Conservation (phyloP, 257 asterid species). For the Solanum rostratum region DNA sequence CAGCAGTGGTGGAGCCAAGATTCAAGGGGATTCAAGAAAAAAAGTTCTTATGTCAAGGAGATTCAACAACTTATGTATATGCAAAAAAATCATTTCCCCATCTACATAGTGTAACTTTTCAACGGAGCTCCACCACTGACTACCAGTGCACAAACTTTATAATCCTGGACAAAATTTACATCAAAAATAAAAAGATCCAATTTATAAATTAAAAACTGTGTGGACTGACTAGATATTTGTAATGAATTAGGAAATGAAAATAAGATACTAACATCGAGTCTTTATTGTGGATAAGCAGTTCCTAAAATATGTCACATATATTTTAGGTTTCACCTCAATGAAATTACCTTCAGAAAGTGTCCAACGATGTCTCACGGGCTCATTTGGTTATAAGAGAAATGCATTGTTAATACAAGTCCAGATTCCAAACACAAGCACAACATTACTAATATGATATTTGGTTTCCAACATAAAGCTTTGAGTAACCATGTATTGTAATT, state of each 20-base stretch:
- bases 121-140: neutral
- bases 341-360: neutral
- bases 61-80: too few relatives aligned
- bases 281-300: neutral
- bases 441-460: neutral
- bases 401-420: neutral
- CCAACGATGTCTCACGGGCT: neutral
- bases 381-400: neutral
- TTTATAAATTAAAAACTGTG: neutral
- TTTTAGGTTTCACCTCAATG: neutral
- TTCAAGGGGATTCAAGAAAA: too few relatives aligned
- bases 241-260: neutral
- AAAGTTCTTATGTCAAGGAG: too few relatives aligned
- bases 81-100: too few relatives aligned
- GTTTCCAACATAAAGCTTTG: neutral
- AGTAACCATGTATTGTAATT: too few relatives aligned
- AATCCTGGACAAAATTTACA: neutral
- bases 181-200: neutral
- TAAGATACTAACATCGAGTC: neutral
- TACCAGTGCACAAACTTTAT: neutral
- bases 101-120: too few relatives aligned
- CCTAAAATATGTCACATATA: neutral
- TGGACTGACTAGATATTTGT: neutral
- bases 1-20: too few relatives aligned
- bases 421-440: neutral